These are phyloP conservation scores for Cucumis variabilis DNA, from an alignment of 331 rosid genomes.

Conservation along the genomic window DNA sequence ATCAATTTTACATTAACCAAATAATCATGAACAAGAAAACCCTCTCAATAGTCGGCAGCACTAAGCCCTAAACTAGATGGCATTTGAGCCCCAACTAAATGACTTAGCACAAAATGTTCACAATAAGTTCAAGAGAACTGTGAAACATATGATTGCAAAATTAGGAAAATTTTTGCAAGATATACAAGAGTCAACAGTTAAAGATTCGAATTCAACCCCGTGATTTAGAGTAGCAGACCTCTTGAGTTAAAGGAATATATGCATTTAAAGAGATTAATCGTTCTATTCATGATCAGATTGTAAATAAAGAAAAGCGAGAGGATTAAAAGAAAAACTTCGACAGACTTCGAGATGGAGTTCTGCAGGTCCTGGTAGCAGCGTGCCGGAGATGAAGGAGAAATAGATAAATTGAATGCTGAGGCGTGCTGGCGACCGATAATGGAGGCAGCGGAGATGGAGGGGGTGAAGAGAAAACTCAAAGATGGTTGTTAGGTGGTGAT, in stretches of 20 bases:
- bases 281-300: not conserved
- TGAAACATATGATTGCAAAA: not conserved
- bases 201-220: not conserved
- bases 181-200: not conserved
- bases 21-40: not conserved
- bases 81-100: not conserved
- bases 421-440: not conserved
- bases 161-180: not conserved
- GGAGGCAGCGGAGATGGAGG: not conserved
- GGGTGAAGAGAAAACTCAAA: not conserved
- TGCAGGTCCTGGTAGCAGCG: not conserved
- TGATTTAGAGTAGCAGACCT: not conserved
- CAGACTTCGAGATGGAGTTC: not conserved
- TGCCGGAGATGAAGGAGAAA: not conserved
- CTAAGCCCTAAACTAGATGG: too few species aligned
- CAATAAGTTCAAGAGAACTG: not conserved
- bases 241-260: not conserved
- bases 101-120: not conserved
- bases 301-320: not conserved
- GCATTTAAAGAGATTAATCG: not conserved
- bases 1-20: not conserved
- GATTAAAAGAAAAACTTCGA: not conserved
- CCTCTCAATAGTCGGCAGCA: not conserved
- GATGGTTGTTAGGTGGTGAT: not conserved
- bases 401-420: not conserved